phyloP scores from a whole-genome alignment of 2,329 filamentous ascomycete genomes.

The Zopfia rhizophila region DNA sequence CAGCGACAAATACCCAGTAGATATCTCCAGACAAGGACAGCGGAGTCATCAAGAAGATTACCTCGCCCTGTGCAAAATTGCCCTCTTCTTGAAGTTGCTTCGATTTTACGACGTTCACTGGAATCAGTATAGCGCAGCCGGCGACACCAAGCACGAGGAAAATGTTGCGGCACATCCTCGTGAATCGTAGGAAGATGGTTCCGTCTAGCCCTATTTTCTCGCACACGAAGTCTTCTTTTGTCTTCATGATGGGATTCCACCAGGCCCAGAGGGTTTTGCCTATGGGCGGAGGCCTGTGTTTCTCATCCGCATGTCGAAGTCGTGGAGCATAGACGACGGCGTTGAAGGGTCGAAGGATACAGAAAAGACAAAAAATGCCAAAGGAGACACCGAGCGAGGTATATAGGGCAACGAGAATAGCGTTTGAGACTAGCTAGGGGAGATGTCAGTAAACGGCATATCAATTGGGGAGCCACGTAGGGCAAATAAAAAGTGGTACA shows the following conservation, averaged over 20 bases:
- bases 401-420: conserved; percentile 81
- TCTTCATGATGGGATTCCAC: conserved; percentile 80
- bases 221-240: conserved; percentile 79
- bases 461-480: too few species aligned
- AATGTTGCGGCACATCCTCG: conserved; percentile 91
- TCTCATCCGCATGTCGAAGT: conserved; percentile 89
- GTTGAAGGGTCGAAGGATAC: conserved; percentile 89
- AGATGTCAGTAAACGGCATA: conserved; percentile 27
- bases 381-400: conserved; percentile 81
- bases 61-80: conserved; percentile 36
- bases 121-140: conserved; percentile 81
- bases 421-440: conserved; percentile 64
- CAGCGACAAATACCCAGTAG: conserved; percentile 69
- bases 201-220: conserved; percentile 91
- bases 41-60: conserved; percentile 65
- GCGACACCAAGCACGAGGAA: conserved; percentile 78
- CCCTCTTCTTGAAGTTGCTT: conserved; percentile 37
- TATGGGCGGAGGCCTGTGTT: conserved; percentile 86
- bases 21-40: conserved; percentile 58
- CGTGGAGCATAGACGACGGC: conserved; percentile 94
- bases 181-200: conserved; percentile 87
- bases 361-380: conserved; percentile 83
- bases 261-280: conserved; percentile 90
- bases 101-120: conserved; percentile 71
- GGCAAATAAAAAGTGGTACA: too few species aligned